Percentiles rank a stretch among this genome's conserved stretches.
Evolutionary conservation across 495 filamentous ascomycete species (phyloP).

Genomic region (Daldinia caldariorum): DNA sequence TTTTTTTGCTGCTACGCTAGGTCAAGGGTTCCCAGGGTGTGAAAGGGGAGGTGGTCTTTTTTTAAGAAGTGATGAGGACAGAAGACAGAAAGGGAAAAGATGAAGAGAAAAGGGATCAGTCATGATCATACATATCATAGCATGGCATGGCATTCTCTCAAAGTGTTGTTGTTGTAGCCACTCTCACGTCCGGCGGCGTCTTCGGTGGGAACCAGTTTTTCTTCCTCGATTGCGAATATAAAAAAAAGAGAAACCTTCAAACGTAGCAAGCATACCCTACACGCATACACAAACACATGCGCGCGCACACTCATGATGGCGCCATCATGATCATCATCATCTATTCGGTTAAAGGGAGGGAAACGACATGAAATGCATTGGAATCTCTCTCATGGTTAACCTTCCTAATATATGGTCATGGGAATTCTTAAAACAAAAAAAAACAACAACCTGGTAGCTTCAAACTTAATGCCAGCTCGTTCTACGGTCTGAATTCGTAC

Average conservation of each 20-base stretch:
- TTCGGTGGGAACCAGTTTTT: slow-evolving; percentile 46
- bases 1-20: background rate
- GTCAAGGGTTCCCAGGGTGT: background rate
- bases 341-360: slow-evolving; percentile 40
- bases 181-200: slow-evolving; percentile 47
- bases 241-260: slow-evolving; percentile 7
- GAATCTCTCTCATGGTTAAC: slow-evolving; percentile 42
- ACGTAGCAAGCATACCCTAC: background rate
- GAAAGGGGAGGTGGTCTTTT: background rate
- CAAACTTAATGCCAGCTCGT: slow-evolving; percentile 47
- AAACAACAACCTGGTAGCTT: slow-evolving; percentile 45
- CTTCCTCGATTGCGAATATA: slow-evolving; percentile 44
- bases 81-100: slow-evolving; percentile 24
- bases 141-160: background rate
- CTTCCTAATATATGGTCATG: slow-evolving; percentile 23
- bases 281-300: slow-evolving; percentile 5
- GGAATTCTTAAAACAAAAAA: slow-evolving; percentile 25
- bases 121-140: background rate
- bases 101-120: slow-evolving; percentile 32
- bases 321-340: background rate
- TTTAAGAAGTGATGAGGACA: slow-evolving; percentile 4
- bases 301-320: too few species aligned
- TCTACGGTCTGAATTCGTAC: slow-evolving; percentile 33
- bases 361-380: slow-evolving; percentile 26
- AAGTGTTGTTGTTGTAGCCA: slow-evolving; percentile 21